These are phyloP conservation scores for Castanea mollissima DNA, from an alignment of 306 rosid species.

Conservation along the genomic window DNA sequence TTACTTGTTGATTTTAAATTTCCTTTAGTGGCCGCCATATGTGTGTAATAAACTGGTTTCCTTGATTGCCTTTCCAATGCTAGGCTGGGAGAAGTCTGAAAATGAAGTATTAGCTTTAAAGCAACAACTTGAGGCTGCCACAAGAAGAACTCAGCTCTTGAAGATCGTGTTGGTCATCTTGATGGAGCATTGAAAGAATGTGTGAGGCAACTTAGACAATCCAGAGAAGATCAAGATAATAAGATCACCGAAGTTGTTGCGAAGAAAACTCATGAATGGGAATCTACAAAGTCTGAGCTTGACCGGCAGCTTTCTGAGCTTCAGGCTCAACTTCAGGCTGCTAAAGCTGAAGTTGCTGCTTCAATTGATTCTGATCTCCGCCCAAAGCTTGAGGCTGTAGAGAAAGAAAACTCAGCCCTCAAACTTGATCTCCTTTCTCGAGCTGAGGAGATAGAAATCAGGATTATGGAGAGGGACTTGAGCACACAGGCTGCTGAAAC, in stretches of 20 bases:
- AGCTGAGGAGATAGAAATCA: constrained; percentile 53
- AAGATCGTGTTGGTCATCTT: constrained; percentile 75
- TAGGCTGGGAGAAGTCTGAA: constrained; percentile 92
- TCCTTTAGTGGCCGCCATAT: neutral
- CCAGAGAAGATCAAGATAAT: constrained; percentile 68
- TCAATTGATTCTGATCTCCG: constrained; percentile 40
- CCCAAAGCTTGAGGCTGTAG: constrained; percentile 42
- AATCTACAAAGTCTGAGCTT: constrained; percentile 49
- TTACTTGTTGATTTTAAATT: neutral
- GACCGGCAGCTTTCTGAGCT: constrained; percentile 55
- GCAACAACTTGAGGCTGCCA: constrained; percentile 61
- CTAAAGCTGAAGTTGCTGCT: constrained; percentile 51
- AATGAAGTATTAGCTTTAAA: constrained; percentile 50
- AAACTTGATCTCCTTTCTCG: constrained; percentile 56
- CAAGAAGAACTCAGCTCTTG: constrained; percentile 57
- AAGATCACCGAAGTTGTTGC: constrained; percentile 47
- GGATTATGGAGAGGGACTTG: constrained; percentile 64
- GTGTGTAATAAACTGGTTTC: neutral
- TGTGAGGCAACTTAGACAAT: constrained; percentile 76
- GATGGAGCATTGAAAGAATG: constrained; percentile 89
- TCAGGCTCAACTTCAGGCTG: constrained; percentile 52
- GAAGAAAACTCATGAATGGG: constrained; percentile 54
- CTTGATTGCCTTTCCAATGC: neutral
- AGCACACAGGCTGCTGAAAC: constrained; percentile 74
- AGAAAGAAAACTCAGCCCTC: constrained; percentile 56